These are phyloP conservation scores for Aureobasidium pullulans DNA, from an alignment of 2,329 filamentous ascomycete genomes.

Conservation along the genomic window DNA sequence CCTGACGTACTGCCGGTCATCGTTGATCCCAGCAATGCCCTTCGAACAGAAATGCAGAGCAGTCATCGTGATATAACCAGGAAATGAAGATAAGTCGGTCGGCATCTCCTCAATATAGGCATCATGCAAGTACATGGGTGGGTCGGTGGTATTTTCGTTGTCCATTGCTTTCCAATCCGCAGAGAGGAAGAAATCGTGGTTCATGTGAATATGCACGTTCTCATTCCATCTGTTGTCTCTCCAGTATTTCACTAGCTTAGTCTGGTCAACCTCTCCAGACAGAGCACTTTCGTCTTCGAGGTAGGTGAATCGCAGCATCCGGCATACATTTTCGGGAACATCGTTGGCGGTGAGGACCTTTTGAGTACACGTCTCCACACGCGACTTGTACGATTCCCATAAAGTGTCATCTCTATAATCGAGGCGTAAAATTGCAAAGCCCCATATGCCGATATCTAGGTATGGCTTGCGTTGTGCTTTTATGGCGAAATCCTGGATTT, in stretches of 20 bases:
- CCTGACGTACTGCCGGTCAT: not conserved
- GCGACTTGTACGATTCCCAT: not conserved
- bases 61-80: not conserved
- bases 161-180: not conserved
- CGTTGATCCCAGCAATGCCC: not conserved
- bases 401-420: not conserved
- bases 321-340: not conserved
- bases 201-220: not conserved
- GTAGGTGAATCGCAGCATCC: not conserved
- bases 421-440: not conserved
- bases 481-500: not conserved
- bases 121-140: not conserved
- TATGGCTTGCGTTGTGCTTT: not conserved
- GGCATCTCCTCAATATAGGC: not conserved
- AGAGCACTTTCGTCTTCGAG: not conserved
- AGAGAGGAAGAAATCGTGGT: not conserved
- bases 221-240: not conserved
- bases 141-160: not conserved
- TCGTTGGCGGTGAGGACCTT: not conserved
- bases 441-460: not conserved
- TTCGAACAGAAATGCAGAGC: not conserved
- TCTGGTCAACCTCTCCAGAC: not conserved
- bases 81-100: not conserved
- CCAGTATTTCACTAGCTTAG: not conserved
- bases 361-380: not conserved